Percentiles rank a stretch among this genome's conserved stretches.
phyloP scores from a whole-genome alignment of 768 basidiomycete species.

The Kwoniella shandongensis region DNA sequence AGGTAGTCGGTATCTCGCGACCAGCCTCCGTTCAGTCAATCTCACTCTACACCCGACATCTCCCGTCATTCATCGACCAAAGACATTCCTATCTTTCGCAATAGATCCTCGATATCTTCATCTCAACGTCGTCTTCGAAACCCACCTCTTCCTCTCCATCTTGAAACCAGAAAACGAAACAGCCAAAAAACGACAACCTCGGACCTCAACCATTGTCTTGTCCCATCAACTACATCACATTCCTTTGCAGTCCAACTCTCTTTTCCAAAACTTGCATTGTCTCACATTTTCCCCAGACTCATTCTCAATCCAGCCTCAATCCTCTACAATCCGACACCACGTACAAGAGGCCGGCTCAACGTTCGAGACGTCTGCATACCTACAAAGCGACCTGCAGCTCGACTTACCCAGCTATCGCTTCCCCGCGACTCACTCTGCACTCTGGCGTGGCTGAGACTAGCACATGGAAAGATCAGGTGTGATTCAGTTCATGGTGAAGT shows the following conservation, averaged over 20 bases:
- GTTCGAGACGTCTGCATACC: background rate
- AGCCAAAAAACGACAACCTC: background rate
- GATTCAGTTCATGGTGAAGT: background rate
- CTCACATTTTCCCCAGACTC: background rate
- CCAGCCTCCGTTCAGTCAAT: conserved; percentile 19
- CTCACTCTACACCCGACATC: conserved; percentile 1
- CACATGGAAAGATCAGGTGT: too few species aligned
- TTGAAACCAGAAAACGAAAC: background rate
- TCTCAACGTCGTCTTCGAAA: background rate
- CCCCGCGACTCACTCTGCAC: background rate
- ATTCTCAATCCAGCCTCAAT: conserved; percentile 10
- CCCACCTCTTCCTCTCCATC: background rate
- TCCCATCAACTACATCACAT: conserved; percentile 8
- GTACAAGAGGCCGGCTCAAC: too few species aligned
- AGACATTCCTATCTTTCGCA: background rate
- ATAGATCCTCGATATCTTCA: conserved; percentile 1
- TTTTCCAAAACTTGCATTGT: background rate
- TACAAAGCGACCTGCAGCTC: background rate
- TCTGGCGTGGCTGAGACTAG: background rate
- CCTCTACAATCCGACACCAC: too few species aligned
- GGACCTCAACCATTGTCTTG: background rate
- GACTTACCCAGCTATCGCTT: background rate
- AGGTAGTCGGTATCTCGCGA: too few species aligned
- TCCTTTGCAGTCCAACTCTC: conserved; percentile 2
- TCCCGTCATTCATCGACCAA: background rate